phyloP scores from a whole-genome alignment of 768 basidiomycete species.

The Trametes cinnabarina region DNA sequence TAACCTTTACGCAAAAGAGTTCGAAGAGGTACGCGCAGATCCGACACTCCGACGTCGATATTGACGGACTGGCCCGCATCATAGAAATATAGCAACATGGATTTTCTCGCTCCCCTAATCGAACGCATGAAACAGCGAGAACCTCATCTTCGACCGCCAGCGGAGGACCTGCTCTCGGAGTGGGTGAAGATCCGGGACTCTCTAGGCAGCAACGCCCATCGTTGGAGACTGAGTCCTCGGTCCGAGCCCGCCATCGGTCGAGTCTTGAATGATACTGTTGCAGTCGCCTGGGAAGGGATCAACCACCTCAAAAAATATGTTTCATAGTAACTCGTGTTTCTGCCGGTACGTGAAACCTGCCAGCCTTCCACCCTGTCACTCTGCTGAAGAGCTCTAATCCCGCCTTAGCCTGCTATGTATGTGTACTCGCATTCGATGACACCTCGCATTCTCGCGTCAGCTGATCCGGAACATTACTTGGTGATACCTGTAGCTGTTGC shows the following conservation, averaged over 20 bases:
- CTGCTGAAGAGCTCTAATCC: too few species aligned
- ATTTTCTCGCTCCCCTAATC: neutral
- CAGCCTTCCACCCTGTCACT: too few species aligned
- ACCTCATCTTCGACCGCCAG: conserved; percentile 1
- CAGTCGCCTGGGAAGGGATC: conserved; percentile 20
- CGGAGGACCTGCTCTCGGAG: neutral
- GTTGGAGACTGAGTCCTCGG: conserved; percentile 14
- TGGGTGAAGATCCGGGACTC: conserved; percentile 5
- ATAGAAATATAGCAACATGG: conserved; percentile 15
- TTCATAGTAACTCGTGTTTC: neutral
- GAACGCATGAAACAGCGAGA: too few species aligned
- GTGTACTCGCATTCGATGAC: too few species aligned
- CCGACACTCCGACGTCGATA: too few species aligned
- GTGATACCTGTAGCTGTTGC: too few species aligned
- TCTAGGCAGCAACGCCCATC: neutral
- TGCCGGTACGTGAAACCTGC: too few species aligned
- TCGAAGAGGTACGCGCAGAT: conserved; percentile 12
- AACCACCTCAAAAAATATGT: conserved; percentile 2
- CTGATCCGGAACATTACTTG: too few species aligned
- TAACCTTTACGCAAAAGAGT: conserved; percentile 22
- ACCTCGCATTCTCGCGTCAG: too few species aligned
- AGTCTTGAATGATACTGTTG: conserved; percentile 20
- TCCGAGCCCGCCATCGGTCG: conserved; percentile 11
- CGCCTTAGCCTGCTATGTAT: too few species aligned
- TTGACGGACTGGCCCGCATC: neutral